phyloP scores from a whole-genome alignment of 2,329 filamentous ascomycete genomes.

The Diaporthe amygdali region DNA sequence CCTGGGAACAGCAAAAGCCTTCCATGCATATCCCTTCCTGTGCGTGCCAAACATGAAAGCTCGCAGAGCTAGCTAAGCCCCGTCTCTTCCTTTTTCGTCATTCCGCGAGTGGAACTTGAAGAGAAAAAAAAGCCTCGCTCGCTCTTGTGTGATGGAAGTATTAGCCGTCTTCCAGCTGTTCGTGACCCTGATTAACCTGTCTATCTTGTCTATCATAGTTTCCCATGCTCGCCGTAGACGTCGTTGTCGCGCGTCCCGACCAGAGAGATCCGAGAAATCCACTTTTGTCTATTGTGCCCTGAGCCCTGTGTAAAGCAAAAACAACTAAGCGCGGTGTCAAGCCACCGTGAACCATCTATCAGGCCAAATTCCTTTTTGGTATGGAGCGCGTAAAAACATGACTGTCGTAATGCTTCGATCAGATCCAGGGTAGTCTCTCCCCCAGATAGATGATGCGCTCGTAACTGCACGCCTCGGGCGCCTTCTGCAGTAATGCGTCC shows the following conservation, averaged over 20 bases:
- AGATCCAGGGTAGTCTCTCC: conserved; percentile 35
- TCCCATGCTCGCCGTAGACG: conserved; percentile 27
- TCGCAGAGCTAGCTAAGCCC: conserved; percentile 23
- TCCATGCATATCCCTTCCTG: conserved; percentile 26
- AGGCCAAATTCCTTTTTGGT: conserved; percentile 43
- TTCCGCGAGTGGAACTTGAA: conserved; percentile 23
- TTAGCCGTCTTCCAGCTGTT: conserved; percentile 25
- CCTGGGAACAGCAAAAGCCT: conserved; percentile 25
- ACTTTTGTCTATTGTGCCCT: conserved; percentile 66
- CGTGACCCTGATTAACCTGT: conserved; percentile 27
- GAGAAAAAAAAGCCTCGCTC: conserved; percentile 25
- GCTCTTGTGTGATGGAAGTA: conserved; percentile 24
- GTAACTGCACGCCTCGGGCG: conserved; percentile 36
- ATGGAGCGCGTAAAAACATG: conserved; percentile 45
- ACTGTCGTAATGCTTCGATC: conserved; percentile 42
- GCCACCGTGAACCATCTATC: conserved; percentile 43
- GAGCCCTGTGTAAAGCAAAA: conserved; percentile 30
- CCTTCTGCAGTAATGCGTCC: conserved; percentile 34
- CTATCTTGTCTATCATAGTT: conserved; percentile 29
- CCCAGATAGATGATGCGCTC: conserved; percentile 33
- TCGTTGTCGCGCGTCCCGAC: conserved; percentile 36
- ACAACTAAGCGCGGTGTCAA: conserved; percentile 25
- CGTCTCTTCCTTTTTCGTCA: conserved; percentile 23
- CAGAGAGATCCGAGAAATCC: conserved; percentile 66
- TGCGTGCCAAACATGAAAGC: conserved; percentile 23